A percentile compares a stretch with the other conserved stretches of the same genome.
Conservation (phyloP, 2,329 filamentous ascomycete genomes). For the Zymoseptoria pseudotritici region DNA sequence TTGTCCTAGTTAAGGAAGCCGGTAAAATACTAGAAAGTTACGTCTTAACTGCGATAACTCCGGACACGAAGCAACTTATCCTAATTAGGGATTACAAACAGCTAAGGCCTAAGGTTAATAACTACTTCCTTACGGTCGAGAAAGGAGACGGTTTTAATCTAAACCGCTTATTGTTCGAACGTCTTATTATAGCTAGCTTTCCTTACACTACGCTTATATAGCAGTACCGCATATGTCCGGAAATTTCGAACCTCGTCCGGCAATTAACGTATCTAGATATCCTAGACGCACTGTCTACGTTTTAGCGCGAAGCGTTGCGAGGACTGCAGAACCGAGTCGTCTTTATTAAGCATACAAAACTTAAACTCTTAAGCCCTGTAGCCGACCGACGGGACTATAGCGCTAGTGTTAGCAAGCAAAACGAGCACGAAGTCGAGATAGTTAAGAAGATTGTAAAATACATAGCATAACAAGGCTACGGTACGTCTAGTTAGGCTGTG, state of each 20-base stretch:
- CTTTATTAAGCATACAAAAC: constrained; percentile 51
- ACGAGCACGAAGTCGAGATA: constrained; percentile 57
- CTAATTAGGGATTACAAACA: constrained; percentile 60
- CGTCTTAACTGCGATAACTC: constrained; percentile 51
- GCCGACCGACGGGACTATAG: constrained; percentile 10
- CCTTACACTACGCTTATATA: constrained; percentile 40
- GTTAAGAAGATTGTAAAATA: constrained; percentile 54
- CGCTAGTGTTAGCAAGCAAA: constrained; percentile 30
- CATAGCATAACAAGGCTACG: constrained; percentile 59
- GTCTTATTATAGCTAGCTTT: constrained; percentile 35
- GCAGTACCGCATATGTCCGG: constrained; percentile 61
- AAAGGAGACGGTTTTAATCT: constrained; percentile 48
- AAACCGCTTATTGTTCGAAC: constrained; percentile 55
- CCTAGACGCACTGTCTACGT: constrained; percentile 40
- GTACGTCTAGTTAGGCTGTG: constrained; percentile 55
- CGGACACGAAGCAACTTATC: constrained; percentile 54
- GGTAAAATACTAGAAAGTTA: constrained; percentile 61
- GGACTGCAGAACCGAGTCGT: constrained; percentile 48
- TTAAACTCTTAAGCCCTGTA: constrained; percentile 32
- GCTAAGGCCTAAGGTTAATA: constrained; percentile 51
- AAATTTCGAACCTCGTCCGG: constrained; percentile 52
- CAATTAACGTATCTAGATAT: constrained; percentile 51
- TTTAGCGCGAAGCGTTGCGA: constrained; percentile 39
- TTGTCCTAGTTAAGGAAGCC: constrained; percentile 49
- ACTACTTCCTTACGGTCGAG: constrained; percentile 47